Base-by-base conservation (phyloP, 2,329 filamentous ascomycete species). In the Botryotinia narcissicola region DNA sequence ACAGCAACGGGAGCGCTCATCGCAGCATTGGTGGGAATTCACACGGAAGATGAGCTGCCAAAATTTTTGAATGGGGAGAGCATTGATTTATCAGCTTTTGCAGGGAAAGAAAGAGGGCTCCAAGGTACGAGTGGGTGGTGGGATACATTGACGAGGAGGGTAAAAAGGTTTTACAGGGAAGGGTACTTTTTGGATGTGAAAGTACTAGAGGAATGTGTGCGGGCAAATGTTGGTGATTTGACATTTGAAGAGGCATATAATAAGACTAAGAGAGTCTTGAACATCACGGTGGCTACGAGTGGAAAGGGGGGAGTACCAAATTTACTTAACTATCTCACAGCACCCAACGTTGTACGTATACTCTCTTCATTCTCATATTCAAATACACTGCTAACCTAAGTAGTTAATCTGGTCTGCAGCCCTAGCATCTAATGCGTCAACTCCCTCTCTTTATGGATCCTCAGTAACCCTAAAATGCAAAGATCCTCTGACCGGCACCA, bases 211-310 rank as follows among this genome's bases (percentile, higher is more conserved):
- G 89, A 95, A 74, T 95, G 93, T 77, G 92, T 98, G 22, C 88
- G 92, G 73, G 90, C 91, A 22, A 97, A 97, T 77, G 90, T 97
- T 22, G 95, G 94, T 16, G 92, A 97, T 78, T 81, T 97, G 75
- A 98, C 95, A 0, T 98, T 98, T 79, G 93, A 97, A 82, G 95
- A 98, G 83, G 95, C 95, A 0, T 97, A 95, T 80, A 88, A 91
- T 70, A 89, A 90, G 75, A 97, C 94, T 57, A 96, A 96, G 80
- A 87, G 94, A 69, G 90, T 97, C 5, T 84, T 98, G 77, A 98
- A 98, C 81, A 98, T 98, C 76, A 97, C 94, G 0, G 91, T 98
- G 35, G 92, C 93, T 0, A 93, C 92, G 1, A 90, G 90, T 35
- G 90, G 89, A 9, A 89, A 91, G 75, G 90, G 89, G 22, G 93